Percentiles rank a stretch among this genome's conserved stretches.
Evolutionary conservation across 768 basidiomycete species (phyloP).

Genomic region (Suillus americanus): DNA sequence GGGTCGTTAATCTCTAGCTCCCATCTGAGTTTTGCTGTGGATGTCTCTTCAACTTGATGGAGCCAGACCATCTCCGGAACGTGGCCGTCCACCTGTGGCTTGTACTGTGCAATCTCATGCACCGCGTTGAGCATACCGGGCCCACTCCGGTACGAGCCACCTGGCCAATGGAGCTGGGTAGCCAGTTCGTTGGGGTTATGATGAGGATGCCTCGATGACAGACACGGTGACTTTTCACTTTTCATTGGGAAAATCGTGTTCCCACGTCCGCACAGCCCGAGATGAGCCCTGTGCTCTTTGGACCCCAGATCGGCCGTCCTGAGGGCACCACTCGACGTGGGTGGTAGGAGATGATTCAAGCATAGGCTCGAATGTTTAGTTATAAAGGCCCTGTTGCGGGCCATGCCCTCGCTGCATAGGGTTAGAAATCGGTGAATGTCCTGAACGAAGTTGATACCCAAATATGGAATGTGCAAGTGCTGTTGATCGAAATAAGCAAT

Average conservation of each 20-base stretch:
- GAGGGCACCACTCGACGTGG: background rate
- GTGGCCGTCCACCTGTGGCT: background rate
- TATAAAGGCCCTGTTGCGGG: background rate
- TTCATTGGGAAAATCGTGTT: background rate
- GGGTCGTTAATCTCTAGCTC: background rate
- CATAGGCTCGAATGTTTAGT: background rate
- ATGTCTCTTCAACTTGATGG: background rate
- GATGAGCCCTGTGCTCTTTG: background rate
- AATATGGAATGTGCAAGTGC: background rate
- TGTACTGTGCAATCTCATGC: background rate
- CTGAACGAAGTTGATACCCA: background rate
- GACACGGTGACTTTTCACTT: background rate
- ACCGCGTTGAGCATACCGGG: background rate
- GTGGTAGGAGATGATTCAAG: background rate
- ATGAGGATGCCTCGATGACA: background rate
- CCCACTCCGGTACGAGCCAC: background rate
- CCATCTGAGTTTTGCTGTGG: background rate
- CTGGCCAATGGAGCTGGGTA: conserved; percentile 10
- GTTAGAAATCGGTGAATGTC: background rate
- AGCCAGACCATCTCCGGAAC: conserved; percentile 1
- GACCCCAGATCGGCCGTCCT: background rate
- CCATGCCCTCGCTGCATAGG: background rate
- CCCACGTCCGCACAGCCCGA: background rate
- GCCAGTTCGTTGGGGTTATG: background rate
- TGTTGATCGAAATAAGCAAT: background rate